phyloP scores from a whole-genome alignment of 345 rosid genomes.

The Turritis glabra region DNA sequence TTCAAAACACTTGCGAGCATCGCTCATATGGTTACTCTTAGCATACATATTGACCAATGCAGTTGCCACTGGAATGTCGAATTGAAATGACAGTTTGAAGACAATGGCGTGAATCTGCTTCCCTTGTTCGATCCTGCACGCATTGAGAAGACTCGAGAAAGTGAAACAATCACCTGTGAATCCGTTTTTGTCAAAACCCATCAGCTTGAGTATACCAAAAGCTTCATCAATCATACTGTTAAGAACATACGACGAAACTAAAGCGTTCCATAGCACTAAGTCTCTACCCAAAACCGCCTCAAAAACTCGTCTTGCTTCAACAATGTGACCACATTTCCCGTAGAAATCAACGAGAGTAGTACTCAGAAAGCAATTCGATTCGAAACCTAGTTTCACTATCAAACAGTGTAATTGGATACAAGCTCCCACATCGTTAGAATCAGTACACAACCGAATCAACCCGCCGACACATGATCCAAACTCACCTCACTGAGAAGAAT shows the following conservation, averaged over 20 bases:
- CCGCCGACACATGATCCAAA: conserved; percentile 55
- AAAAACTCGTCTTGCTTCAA: conserved; percentile 53
- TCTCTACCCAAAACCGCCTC: conserved; percentile 46
- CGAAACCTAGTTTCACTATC: conserved; percentile 54
- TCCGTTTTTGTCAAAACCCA: conserved; percentile 41
- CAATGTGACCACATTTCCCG: conserved; percentile 60
- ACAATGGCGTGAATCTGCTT: conserved; percentile 56
- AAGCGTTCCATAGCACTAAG: conserved; percentile 63
- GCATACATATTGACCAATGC: conserved; percentile 63
- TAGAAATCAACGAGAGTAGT: conserved; percentile 61
- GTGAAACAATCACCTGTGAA: conserved; percentile 54
- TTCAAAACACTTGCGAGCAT: conserved; percentile 55
- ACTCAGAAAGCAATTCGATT: conserved; percentile 41
- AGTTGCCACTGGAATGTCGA: conserved; percentile 59
- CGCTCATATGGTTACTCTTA: conserved; percentile 45
- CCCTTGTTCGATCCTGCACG: conserved; percentile 48
- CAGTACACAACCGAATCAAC: conserved; percentile 51
- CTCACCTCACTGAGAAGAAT: conserved; percentile 45
- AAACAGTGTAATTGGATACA: conserved; percentile 60
- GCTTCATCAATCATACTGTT: conserved; percentile 52
- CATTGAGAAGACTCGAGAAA: conserved; percentile 58
- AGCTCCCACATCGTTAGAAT: conserved; percentile 39
- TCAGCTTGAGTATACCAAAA: conserved; percentile 45
- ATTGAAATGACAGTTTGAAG: conserved; percentile 47
- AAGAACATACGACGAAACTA: conserved; percentile 54